Evolutionary conservation across 345 rosid genomes (phyloP).

Genomic region (Bruguiera parviflora): DNA sequence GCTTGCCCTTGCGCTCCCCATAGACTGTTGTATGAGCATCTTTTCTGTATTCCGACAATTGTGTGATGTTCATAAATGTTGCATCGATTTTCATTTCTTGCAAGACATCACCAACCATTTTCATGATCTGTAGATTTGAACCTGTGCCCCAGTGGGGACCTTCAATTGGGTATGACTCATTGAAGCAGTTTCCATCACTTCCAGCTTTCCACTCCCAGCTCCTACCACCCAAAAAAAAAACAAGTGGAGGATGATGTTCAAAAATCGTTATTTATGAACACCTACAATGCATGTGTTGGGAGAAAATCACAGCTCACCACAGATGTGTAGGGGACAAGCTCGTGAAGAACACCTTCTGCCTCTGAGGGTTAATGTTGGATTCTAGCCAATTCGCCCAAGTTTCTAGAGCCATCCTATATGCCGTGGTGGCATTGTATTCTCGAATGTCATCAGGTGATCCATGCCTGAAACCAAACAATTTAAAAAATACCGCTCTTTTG

Average conservation of each 20-base stretch:
- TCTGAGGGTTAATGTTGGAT: slow-evolving; percentile 51
- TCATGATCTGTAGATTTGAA: slow-evolving; percentile 74
- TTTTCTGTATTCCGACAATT: slow-evolving; percentile 76
- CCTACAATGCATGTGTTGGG: background rate
- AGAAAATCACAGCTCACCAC: slow-evolving; percentile 43
- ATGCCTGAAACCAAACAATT: slow-evolving; percentile 35
- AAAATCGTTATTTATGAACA: too few species aligned
- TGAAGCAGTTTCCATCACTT: slow-evolving; percentile 70
- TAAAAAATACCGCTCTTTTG: too few species aligned
- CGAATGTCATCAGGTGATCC: slow-evolving; percentile 41
- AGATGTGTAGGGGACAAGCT: slow-evolving; percentile 92
- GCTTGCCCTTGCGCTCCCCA: slow-evolving; percentile 80
- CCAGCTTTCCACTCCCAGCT: slow-evolving; percentile 95
- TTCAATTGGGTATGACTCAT: slow-evolving; percentile 61
- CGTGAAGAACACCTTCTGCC: slow-evolving; percentile 81
- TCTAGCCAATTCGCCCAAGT: slow-evolving; percentile 89
- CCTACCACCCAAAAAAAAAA: slow-evolving; percentile 29
- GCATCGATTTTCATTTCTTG: slow-evolving; percentile 45
- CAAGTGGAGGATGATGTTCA: too few species aligned
- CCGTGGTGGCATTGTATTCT: slow-evolving; percentile 67
- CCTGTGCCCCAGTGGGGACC: slow-evolving; percentile 84
- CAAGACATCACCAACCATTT: slow-evolving; percentile 44
- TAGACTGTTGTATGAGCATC: slow-evolving; percentile 79
- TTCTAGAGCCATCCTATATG: slow-evolving; percentile 69
- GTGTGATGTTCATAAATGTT: slow-evolving; percentile 68